A percentile compares a stretch with the other conserved stretches of the same genome.
Conservation (phyloP, 164 flowering plant genomes). For the Warburgia ugandensis region DNA sequence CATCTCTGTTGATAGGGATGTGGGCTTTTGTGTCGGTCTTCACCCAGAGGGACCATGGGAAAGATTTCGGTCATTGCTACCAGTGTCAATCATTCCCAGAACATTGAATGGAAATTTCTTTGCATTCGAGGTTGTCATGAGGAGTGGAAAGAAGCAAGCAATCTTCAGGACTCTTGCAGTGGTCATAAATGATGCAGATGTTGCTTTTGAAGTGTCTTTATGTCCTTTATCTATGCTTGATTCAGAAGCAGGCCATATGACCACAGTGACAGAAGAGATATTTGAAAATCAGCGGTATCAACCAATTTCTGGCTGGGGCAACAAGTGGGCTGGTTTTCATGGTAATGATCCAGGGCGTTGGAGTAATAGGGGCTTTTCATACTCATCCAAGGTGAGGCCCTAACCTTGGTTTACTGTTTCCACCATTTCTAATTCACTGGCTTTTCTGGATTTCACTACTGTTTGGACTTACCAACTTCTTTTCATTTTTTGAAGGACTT, state of each 20-base stretch:
- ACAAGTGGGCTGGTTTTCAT: constrained; percentile 34
- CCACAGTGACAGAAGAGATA: constrained; percentile 44
- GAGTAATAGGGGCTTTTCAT: constrained; percentile 68
- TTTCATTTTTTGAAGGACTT: constrained; percentile 44
- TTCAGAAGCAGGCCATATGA: constrained; percentile 18
- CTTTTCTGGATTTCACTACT: not conserved
- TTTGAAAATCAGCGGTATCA: constrained; percentile 70
- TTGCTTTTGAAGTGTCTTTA: constrained; percentile 50
- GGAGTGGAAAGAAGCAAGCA: constrained; percentile 90
- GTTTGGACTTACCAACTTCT: constrained; percentile 3
- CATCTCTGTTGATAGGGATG: constrained; percentile 36
- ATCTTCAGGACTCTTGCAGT: constrained; percentile 72
- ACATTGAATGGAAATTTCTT: constrained; percentile 42
- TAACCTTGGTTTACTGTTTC: not conserved
- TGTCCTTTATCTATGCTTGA: constrained; percentile 33
- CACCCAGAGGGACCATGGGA: constrained; percentile 70
- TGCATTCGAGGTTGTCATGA: constrained; percentile 74
- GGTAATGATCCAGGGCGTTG: constrained; percentile 52
- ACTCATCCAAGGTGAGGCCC: constrained; percentile 53
- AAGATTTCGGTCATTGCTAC: constrained; percentile 69
- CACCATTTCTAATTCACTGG: constrained; percentile 1
- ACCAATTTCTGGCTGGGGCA: constrained; percentile 60
- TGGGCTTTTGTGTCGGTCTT: constrained; percentile 76
- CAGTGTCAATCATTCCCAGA: constrained; percentile 74
- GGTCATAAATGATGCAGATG: constrained; percentile 74